Base-by-base conservation (phyloP, 1,139 yeast species). In the Citeromyces hawaiiensis region DNA sequence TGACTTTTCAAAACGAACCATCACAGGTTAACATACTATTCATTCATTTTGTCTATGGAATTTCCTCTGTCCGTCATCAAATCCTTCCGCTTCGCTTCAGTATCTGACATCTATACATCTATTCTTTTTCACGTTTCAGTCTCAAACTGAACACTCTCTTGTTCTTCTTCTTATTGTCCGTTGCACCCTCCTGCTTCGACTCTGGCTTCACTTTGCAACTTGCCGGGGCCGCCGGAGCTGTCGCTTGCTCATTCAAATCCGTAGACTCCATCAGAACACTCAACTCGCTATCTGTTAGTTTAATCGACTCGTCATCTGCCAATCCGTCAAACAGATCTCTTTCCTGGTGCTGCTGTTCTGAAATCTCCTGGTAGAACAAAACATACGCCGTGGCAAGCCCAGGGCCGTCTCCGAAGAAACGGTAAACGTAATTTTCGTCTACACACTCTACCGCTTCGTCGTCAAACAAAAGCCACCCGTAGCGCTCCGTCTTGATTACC, bases 391-490 rank as follows among this genome's bases (percentile, higher is more conserved):
- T 81, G 0, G 96, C 93, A 52, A 86, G 69, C 2, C 94, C 94
- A 4, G 85, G 82, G 2, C 83, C 78, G 54, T 86, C 88, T 17
- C 98, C 98, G 51, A 85, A 82, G 55, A 88, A 91, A 51, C 83
- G 73, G 61, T 79, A 70, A 3, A 91, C 96, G 49, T 81, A 86
- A 37, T 72, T 67, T 45, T 87, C 95, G 47, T 81, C 87, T 6
- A 91, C 91, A 23, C 83, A 65, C 52, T 88, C 97, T 4, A 88
- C 96, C 15, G 93, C 79, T 58, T 91, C 98, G 57, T 91, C 98
- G 56, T 91, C 98, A 59, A 85, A 91, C 44, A 91, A 60, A 27
- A 91, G 62, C 98, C 98, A 91, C 1, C 96, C 85, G 35, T 77
- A 76, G 16, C 73, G 69, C 42, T 73, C 78, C 11, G 88, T 80